Base-by-base conservation (phyloP, 179 eudicot species). In the Vitellaria paradoxa region DNA sequence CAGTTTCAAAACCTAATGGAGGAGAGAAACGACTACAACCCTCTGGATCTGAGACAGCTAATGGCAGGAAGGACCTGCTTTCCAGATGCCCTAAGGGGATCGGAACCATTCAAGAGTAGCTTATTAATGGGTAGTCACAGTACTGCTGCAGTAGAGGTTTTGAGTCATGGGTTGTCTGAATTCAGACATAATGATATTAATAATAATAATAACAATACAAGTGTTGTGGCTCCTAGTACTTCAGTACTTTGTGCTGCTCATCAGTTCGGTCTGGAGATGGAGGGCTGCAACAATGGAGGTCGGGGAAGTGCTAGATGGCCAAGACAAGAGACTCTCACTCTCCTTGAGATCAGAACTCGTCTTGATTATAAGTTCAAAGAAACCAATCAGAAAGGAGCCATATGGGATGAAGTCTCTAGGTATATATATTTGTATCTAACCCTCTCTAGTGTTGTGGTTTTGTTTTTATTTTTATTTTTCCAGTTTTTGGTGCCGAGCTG, bases 351-450 rank as follows among this genome's bases (percentile, higher is more conserved):
- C 81, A 87, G 91, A 87, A 83, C 90, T 78, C 72, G 87, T 10
- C 88, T 88, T 63, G 88, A 88, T 74, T 80, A 77, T 75, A 85
- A 82, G 83, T 88, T 88, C 46, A 88, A 88, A 45, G 91, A 88
- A 80, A 86, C 88, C 49, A 87, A 85, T 68, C 91, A 87, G 53
- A 88, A 88, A 70, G 90, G 87, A 45, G 90, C 91, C 78, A 82
- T 88, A 60, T 88, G 91, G 91, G 91, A 88, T 75, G 91, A 88
- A 82, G 83, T 88, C 75, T 87, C 91, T 79, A 88, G 91, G 91
- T 88, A 82, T 60, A 24, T 26, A 6, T 65, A 65, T 30, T 0
- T 5, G 20, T 64, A 64, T 64, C 11, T 64, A 30, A 53, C 57
- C 57, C 57, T 53, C 12, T 53, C 14, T 12, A 15, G 57, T 53